Conservation (phyloP, 2,329 filamentous ascomycete genomes). For the Thyridium curvatum region DNA sequence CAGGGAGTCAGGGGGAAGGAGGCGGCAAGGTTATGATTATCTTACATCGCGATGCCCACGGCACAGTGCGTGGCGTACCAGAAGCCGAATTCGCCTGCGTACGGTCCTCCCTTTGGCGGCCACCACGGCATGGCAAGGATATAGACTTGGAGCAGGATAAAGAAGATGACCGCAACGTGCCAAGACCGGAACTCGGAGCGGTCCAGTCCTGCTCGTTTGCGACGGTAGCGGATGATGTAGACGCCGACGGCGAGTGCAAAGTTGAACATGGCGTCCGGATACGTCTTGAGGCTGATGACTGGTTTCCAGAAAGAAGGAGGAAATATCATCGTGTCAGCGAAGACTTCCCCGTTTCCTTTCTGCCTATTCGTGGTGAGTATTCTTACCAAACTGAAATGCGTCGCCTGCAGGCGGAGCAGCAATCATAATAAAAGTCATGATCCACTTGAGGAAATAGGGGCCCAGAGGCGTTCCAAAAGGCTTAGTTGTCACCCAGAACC, state of each 20-base stretch:
- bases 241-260: conserved; percentile 51
- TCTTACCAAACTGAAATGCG: conserved; percentile 53
- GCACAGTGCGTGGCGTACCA: conserved; percentile 68
- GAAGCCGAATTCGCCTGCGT: conserved; percentile 62
- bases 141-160: conserved; percentile 52
- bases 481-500: conserved; percentile 54
- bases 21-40: too few relatives aligned
- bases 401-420: conserved; percentile 55
- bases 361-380: conserved; percentile 16
- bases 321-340: neutral
- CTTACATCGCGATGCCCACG: conserved; percentile 58
- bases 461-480: conserved; percentile 59
- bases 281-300: conserved; percentile 54
- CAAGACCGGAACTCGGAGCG: conserved; percentile 51
- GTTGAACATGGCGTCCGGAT: conserved; percentile 53
- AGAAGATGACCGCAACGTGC: conserved; percentile 52
- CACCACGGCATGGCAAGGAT: conserved; percentile 67
- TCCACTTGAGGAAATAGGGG: conserved; percentile 51
- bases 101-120: conserved; percentile 52
- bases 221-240: conserved; percentile 48
- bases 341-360: too few relatives aligned
- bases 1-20: neutral
- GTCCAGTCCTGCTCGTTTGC: conserved; percentile 41
- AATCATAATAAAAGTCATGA: conserved; percentile 52
- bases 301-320: neutral